A percentile compares a stretch with the other conserved stretches of the same genome.
Conservation (phyloP, 2,329 filamentous ascomycete species). For the Fusarium austroafricanum region DNA sequence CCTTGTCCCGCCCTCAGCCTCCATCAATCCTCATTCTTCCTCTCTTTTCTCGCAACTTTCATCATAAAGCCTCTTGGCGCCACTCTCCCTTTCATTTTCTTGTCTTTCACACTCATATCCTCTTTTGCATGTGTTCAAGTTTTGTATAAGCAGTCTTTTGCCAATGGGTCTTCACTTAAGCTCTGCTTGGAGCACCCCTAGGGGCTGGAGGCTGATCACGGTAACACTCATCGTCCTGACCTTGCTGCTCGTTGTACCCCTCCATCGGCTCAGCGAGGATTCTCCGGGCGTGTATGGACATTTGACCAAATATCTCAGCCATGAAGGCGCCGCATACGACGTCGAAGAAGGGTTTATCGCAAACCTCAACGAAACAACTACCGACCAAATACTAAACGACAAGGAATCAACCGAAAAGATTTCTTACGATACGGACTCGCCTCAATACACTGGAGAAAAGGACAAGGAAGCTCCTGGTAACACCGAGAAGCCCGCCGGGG, state of each 20-base stretch:
- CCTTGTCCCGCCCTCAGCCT: conserved; percentile 18
- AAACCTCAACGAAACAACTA: conserved; percentile 51
- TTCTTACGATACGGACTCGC: conserved; percentile 13
- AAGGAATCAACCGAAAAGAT: conserved; percentile 16
- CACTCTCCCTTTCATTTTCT: conserved; percentile 14
- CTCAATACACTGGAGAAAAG: conserved; percentile 24
- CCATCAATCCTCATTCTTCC: background rate
- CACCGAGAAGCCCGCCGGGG: conserved; percentile 1
- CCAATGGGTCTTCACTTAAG: conserved; percentile 42
- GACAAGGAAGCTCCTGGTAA: conserved; percentile 5
- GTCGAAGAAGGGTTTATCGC: conserved; percentile 31
- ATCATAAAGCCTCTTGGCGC: conserved; percentile 9
- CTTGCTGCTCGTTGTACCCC: conserved; percentile 47
- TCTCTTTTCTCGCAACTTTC: conserved; percentile 1
- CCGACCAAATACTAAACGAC: conserved; percentile 24
- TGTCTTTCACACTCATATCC: conserved; percentile 1
- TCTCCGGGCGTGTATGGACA: conserved; percentile 48
- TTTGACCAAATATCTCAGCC: conserved; percentile 47
- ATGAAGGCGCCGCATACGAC: conserved; percentile 53
- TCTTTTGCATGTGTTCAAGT: conserved; percentile 12
- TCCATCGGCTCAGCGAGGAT: conserved; percentile 48
- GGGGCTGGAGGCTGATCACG: conserved; percentile 46
- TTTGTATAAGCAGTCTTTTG: conserved; percentile 7
- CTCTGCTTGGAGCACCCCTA: conserved; percentile 45
- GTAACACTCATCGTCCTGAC: conserved; percentile 46